Percentiles rank a stretch among this genome's conserved stretches.
Conservation (phyloP, 2,329 filamentous ascomycete species). For the Neonectria hederae region DNA sequence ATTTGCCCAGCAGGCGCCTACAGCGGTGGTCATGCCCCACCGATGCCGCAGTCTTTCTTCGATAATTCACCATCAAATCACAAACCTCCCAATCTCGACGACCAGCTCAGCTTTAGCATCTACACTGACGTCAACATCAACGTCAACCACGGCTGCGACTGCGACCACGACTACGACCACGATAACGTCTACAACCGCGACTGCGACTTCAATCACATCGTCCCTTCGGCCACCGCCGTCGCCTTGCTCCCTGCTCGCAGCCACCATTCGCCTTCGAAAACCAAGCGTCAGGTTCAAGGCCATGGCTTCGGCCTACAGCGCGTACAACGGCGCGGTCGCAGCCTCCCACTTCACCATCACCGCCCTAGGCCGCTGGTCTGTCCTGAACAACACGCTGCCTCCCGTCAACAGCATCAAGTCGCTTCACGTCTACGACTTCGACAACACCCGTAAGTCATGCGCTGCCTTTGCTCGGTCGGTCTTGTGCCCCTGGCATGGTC, state of each 20-base stretch:
- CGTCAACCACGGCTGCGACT: neutral
- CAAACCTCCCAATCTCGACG: slow-evolving; percentile 23
- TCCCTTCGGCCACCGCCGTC: slow-evolving; percentile 9
- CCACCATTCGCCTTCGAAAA: slow-evolving; percentile 36
- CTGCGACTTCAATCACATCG: neutral
- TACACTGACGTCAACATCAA: neutral
- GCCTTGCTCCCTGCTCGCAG: slow-evolving; percentile 35
- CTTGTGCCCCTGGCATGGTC: neutral
- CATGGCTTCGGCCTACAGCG: slow-evolving; percentile 54
- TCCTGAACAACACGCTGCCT: slow-evolving; percentile 78
- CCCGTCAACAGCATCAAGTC: slow-evolving; percentile 75
- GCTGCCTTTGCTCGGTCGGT: neutral
- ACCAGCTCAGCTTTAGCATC: slow-evolving; percentile 28
- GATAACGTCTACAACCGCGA: no score
- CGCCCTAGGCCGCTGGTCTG: slow-evolving; percentile 84
- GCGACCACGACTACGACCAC: neutral
- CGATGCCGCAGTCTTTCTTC: slow-evolving; percentile 13
- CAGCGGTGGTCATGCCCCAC: slow-evolving; percentile 11
- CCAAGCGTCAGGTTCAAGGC: slow-evolving; percentile 41
- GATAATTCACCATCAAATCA: slow-evolving; percentile 6
- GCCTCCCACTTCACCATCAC: slow-evolving; percentile 68
- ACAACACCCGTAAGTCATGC: slow-evolving; percentile 82
- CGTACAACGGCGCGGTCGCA: slow-evolving; percentile 48
- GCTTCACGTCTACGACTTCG: slow-evolving; percentile 96
- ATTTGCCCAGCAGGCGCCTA: neutral